Conservation (phyloP, 23 red algal genomes). For the Gracilariopsis chorda region DNA sequence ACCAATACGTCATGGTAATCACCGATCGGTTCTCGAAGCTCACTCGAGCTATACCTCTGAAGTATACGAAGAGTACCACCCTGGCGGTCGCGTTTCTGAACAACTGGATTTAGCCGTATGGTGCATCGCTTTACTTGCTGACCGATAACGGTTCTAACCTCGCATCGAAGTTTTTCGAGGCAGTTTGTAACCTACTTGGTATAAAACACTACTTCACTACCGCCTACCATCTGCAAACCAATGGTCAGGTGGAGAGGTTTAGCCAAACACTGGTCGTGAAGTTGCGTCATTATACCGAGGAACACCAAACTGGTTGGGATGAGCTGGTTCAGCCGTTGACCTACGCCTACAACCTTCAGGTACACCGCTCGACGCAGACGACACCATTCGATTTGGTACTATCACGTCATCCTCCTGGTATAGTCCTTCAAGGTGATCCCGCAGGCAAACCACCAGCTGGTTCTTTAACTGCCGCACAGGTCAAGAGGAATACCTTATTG, state of each 20-base stretch:
- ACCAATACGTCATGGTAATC: constrained; percentile 24
- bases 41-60: not conserved
- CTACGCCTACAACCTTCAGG: constrained; percentile 7
- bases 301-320: constrained; percentile 31
- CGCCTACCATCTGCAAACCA: constrained; percentile 23
- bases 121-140: not conserved
- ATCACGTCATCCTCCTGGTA: not conserved
- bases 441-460: not conserved
- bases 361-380: not conserved
- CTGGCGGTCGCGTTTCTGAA: not conserved
- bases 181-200: constrained; percentile 3
- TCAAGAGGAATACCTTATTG: not conserved
- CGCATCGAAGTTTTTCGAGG: constrained; percentile 1
- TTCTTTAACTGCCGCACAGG: not conserved
- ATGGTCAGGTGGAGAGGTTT: constrained; percentile 41
- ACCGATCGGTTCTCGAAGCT: constrained; percentile 45
- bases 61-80: not conserved
- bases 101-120: constrained; percentile 31
- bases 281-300: not conserved
- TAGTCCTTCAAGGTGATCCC: not conserved
- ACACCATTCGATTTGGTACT: constrained; percentile 25
- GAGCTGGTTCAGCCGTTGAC: not conserved
- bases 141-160: constrained; percentile 36
- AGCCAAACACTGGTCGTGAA: not conserved
- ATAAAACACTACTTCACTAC: constrained; percentile 11